Base-by-base conservation (phyloP, 2,329 filamentous ascomycete genomes). In the Exserohilum turcica region DNA sequence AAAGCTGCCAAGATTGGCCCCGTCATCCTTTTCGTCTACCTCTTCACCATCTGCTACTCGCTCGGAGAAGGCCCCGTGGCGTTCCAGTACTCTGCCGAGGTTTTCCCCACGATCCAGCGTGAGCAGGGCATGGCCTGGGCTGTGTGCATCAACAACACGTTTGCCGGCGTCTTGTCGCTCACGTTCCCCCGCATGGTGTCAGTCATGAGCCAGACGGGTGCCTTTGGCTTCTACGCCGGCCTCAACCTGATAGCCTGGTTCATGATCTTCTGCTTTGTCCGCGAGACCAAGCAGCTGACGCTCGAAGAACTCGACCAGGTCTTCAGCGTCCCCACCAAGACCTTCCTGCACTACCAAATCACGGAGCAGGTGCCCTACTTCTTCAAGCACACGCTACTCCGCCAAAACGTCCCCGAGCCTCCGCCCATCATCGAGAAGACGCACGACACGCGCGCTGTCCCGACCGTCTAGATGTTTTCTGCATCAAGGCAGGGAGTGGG, bases 61-160 rank as follows among this genome's bases (percentile, higher is more conserved):
- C 52, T 74, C 3, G 73, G 73, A 8, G 73, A 76, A 63, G 73
- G 73, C 1, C 73, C 90, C 0, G 80, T 86, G 24, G 87, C 74
- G 2, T 76, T 76, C 67, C 69, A 73, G 57, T 76, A 76, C 56
- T 70, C 58, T 62, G 77, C 71, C 62, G 67, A 73, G 37, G 68
- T 73, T 2, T 73, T 73, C 59, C 71, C 70, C n/a, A 73, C 71
- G 15, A 74, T 74, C 27, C 69, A 73, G 57, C 71, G 71, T 47
- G 73, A 75, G 66, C 70, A 74, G 50, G 72, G 73, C n/a, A 75
- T 75, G 72, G 72, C 71, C 13, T 74, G 71, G 73, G 73, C 68
- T 19, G 73, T 76, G 10, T 74, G 68, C 66, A 73, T 74, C 61
- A 74, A 75, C 66, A 79, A 79, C 68, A 78, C 76, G 18, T 79